Evolutionary conservation across 1,139 yeast species (phyloP).

Genomic region (Suhomyces bokatorum): DNA sequence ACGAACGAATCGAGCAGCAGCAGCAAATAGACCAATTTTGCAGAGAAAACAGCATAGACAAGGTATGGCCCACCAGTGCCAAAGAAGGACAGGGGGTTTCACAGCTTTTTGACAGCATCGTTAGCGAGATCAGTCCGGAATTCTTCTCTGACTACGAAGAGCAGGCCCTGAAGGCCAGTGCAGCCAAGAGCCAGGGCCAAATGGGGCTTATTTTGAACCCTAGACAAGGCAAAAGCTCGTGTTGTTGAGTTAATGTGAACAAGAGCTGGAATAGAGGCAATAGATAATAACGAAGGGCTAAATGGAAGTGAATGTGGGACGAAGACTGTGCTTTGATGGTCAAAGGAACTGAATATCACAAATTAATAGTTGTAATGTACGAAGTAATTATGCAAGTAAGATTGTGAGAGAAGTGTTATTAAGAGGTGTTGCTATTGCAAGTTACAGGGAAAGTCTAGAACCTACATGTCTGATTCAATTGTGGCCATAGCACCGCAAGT

Average conservation of each 20-base stretch:
- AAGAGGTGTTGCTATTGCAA: too few relatives aligned
- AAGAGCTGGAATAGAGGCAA: background rate
- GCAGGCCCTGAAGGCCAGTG: background rate
- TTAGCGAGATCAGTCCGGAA: conserved; percentile 43
- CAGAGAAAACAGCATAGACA: conserved; percentile 2
- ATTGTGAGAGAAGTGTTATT: too few relatives aligned
- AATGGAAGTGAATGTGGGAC: background rate
- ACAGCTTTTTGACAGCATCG: conserved; percentile 43
- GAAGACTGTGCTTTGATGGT: too few relatives aligned
- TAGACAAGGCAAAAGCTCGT: conserved; percentile 1
- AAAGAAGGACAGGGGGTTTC: conserved; percentile 46
- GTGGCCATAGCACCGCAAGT: too few relatives aligned
- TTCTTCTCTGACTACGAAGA: conserved; percentile 13
- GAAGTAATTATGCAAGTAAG: too few relatives aligned
- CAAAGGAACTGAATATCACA: too few relatives aligned
- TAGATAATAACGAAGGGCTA: background rate
- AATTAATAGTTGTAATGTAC: too few relatives aligned
- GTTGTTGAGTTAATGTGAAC: background rate
- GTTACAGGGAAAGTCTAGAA: too few relatives aligned
- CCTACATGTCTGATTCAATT: too few relatives aligned
- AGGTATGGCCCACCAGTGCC: conserved; percentile 45
- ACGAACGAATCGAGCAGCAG: background rate
- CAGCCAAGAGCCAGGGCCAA: background rate
- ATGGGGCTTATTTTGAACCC: conserved; percentile 4
- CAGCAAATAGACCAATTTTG: conserved; percentile 12